Evolutionary conservation across 768 basidiomycete species (phyloP), one percentile per base, ranked within the genome.

Genomic region (Terana coerulea): DNA sequence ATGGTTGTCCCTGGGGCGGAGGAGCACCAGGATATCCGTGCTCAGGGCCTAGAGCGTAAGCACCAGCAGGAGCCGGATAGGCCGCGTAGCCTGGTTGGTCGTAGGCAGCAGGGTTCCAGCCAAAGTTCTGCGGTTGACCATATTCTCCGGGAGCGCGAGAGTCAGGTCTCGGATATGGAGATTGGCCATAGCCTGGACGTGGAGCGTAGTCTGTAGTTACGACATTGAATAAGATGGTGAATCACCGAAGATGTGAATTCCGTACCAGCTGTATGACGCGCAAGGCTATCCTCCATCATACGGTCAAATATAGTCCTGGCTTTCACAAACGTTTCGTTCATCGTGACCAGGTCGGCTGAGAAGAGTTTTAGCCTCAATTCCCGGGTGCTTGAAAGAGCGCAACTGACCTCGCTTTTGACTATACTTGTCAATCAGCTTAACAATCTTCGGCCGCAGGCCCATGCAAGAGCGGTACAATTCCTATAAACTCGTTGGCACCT

Each of bases 401-500:
- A 17, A 29, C 28, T 26, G 48, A 80, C 76, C 79, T 69, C 93
- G 77, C 72, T 98, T 97, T 73, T 95, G 93, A 60, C 88, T 93
- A 64, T 98, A 98, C 72, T 94, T 97, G 66, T 97, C 93, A 56
- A 98, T 97, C 48, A 98, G 70, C 63, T 94, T 93, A 55, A 97
- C 94, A 56, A 98, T 95, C 75, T 93, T 95, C 6, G 94, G 94
- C 39, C 95, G 78, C 34, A 97, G 69, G 3, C 85, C 78, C 85
- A 98, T 94, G 61, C 88, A 86, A 21, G 84, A 82, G 36, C 93
- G 81, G 68, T 98, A 98, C 45, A 98, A 66, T 66, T 97, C 93
- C 86, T 95, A 69, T 22, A 57, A 34, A 31, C 11, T 53, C 49
- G 59, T 26, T 59, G 47, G 22, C 35, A 40, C 24, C 46, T 48